These are phyloP conservation scores for Begonia fuchsioides DNA, from an alignment of 306 rosid genomes.

Conservation along the genomic window DNA sequence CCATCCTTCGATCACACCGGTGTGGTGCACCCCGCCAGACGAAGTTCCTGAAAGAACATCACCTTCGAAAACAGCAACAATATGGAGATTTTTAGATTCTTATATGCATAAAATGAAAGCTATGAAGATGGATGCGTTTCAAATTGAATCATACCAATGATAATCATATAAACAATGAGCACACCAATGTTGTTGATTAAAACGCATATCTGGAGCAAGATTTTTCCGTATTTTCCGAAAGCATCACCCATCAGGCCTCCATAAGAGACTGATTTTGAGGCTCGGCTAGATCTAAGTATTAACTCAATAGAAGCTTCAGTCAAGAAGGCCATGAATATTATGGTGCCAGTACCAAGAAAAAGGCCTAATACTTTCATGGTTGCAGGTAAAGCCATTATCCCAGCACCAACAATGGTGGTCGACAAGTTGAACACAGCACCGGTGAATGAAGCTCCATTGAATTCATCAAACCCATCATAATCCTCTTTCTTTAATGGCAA, in stretches of 20 bases:
- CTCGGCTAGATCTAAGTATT: conserved; percentile 24
- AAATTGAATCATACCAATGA: conserved; percentile 17
- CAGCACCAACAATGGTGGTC: conserved; percentile 23
- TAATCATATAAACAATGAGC: conserved; percentile 28
- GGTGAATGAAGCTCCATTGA: conserved; percentile 19
- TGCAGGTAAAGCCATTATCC: conserved; percentile 33
- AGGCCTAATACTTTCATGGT: conserved; percentile 26
- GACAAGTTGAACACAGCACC: conserved; percentile 28
- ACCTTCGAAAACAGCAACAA: background rate
- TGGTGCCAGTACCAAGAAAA: conserved; percentile 13
- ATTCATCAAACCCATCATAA: conserved; percentile 5
- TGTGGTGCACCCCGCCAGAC: conserved; percentile 18
- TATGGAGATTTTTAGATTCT: background rate
- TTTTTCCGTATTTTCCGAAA: conserved; percentile 20
- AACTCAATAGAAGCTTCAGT: conserved; percentile 23
- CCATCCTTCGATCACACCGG: conserved; percentile 31
- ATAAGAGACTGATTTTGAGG: conserved; percentile 12
- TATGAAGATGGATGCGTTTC: too few relatives aligned
- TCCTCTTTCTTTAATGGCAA: conserved; percentile 11
- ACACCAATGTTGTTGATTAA: conserved; percentile 24
- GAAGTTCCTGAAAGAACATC: conserved; percentile 30
- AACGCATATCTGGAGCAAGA: conserved; percentile 16
- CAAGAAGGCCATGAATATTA: conserved; percentile 18
- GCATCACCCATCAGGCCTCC: conserved; percentile 26
- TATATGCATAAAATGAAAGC: background rate